Conservation (phyloP, 2,329 filamentous ascomycete species). For the Xylaria sp. region DNA sequence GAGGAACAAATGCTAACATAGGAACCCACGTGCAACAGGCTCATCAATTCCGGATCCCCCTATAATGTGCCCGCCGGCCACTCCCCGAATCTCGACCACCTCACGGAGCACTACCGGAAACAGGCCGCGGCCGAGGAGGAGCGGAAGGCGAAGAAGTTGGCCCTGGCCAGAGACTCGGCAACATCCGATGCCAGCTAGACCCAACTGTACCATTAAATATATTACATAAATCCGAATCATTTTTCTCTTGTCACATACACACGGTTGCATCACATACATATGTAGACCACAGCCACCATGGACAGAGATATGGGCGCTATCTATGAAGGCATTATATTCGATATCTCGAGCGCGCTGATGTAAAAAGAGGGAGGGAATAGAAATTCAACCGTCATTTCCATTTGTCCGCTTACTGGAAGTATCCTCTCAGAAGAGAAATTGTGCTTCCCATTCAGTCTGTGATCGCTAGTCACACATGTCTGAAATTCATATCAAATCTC, state of each 20-base stretch:
- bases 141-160: slow-evolving; percentile 62
- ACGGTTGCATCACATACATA: neutral
- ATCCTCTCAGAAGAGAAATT: slow-evolving; percentile 57
- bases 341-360: neutral
- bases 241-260: slow-evolving; percentile 20
- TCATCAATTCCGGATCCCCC: slow-evolving; percentile 60
- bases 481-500: too few relatives aligned
- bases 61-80: slow-evolving; percentile 67
- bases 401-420: slow-evolving; percentile 1
- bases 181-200: slow-evolving; percentile 28
- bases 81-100: slow-evolving; percentile 63
- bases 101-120: slow-evolving; percentile 67
- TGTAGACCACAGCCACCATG: neutral
- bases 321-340: neutral
- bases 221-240: slow-evolving; percentile 16
- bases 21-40: slow-evolving; percentile 49
- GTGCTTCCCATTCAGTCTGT: slow-evolving; percentile 54
- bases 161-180: slow-evolving; percentile 43
- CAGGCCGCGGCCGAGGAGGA: slow-evolving; percentile 65
- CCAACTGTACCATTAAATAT: slow-evolving; percentile 17
- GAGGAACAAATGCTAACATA: slow-evolving; percentile 27
- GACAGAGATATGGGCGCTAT: neutral
- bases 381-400: slow-evolving; percentile 6
- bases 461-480: neutral
- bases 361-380: slow-evolving; percentile 8